Percentiles rank a stretch among this genome's conserved stretches.
These are phyloP conservation scores for Ceratocystis destructans DNA, from an alignment of 2,329 filamentous ascomycete genomes.

Conservation along the genomic window DNA sequence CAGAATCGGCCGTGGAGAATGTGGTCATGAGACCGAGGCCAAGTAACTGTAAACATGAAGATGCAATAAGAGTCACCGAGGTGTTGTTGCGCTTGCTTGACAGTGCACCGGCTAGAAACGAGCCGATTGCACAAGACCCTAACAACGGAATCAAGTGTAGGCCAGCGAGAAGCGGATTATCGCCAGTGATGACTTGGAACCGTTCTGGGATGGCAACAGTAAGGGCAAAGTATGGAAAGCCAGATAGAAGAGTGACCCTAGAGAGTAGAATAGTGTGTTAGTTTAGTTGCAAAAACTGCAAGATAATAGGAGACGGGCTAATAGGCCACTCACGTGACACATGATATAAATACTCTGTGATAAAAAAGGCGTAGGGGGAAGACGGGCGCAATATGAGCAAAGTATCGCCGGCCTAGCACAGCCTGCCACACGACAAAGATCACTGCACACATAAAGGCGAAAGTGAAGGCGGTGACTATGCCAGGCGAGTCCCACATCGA, in stretches of 20 bases:
- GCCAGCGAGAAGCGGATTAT: slow-evolving; percentile 40
- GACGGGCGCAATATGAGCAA: slow-evolving; percentile 37
- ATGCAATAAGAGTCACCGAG: slow-evolving; percentile 36
- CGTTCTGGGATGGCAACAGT: slow-evolving; percentile 45
- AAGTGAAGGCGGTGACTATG: slow-evolving; percentile 36
- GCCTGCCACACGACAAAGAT: slow-evolving; percentile 40
- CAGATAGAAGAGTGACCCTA: slow-evolving; percentile 43
- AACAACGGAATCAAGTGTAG: slow-evolving; percentile 46
- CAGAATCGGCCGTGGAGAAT: slow-evolving; percentile 26
- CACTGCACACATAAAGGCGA: slow-evolving; percentile 36
- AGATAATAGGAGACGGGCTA: background rate
- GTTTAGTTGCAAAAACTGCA: background rate
- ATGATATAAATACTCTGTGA: slow-evolving; percentile 37
- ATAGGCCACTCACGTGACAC: slow-evolving; percentile 32
- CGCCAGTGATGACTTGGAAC: slow-evolving; percentile 44
- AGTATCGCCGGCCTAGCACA: slow-evolving; percentile 29
- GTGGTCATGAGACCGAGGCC: slow-evolving; percentile 39
- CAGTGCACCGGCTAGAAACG: slow-evolving; percentile 40
- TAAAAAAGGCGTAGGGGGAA: slow-evolving; percentile 38
- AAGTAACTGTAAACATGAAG: slow-evolving; percentile 38
- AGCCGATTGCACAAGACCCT: slow-evolving; percentile 41
- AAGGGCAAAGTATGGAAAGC: slow-evolving; percentile 45
- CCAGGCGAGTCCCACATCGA: slow-evolving; percentile 38
- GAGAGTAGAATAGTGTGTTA: background rate
- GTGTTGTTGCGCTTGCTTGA: slow-evolving; percentile 43